Evolutionary conservation across 164 flowering plant genomes (phyloP).

Genomic region (Stephania yunnanensis): DNA sequence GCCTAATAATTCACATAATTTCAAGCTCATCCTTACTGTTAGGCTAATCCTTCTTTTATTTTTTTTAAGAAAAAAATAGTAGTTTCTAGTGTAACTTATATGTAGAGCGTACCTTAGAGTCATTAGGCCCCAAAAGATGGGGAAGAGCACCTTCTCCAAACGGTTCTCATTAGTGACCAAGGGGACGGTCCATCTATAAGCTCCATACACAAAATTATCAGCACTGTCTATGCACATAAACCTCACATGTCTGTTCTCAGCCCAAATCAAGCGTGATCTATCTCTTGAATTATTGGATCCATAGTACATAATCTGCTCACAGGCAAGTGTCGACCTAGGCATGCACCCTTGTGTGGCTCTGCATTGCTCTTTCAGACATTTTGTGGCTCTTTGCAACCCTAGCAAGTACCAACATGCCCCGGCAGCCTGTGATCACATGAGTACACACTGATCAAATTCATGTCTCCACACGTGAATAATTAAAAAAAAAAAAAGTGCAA

Average conservation of each 20-base stretch:
- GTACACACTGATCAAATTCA: background rate
- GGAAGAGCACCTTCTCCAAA: conserved; percentile 81
- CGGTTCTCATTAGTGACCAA: conserved; percentile 71
- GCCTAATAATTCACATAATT: no score
- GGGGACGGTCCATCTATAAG: conserved; percentile 83
- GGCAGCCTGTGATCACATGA: conserved; percentile 56
- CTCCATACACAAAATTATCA: conserved; percentile 66
- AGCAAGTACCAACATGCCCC: conserved; percentile 98
- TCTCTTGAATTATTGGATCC: conserved; percentile 48
- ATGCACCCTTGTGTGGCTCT: conserved; percentile 34
- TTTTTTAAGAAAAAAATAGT: no score
- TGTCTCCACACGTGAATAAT: background rate
- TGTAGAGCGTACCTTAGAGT: conserved; percentile 71
- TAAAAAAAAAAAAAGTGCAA: no score
- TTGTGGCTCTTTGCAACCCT: conserved; percentile 78
- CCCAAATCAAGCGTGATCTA: conserved; percentile 52
- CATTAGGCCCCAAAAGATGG: conserved; percentile 98
- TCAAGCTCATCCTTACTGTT: no score
- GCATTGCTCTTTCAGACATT: conserved; percentile 72
- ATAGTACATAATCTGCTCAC: conserved; percentile 65
- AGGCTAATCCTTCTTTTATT: no score
- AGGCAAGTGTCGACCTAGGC: conserved; percentile 37
- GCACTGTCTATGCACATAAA: conserved; percentile 42
- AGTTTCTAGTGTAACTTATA: no score
- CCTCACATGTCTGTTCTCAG: conserved; percentile 45